These are phyloP conservation scores for Schizophyllum amplum DNA, from an alignment of 1,284 basidiomycete genomes.

Conservation along the genomic window DNA sequence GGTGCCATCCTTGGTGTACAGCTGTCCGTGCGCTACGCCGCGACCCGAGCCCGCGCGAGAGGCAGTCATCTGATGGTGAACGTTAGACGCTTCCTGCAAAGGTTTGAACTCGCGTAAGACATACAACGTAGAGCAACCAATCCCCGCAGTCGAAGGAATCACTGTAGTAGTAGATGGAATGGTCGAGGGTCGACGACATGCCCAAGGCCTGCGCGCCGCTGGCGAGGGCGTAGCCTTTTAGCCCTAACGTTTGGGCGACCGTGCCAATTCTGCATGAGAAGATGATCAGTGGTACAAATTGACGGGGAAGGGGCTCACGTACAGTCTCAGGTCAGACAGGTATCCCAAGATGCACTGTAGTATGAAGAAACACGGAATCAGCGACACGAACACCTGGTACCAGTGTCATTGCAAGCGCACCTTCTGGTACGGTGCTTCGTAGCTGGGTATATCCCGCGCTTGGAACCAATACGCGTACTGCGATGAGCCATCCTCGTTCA, in stretches of 20 bases:
- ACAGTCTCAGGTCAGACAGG: conserved; percentile 82
- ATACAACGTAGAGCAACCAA: conserved; percentile 75
- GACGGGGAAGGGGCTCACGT: conserved; percentile 16
- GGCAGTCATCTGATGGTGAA: conserved; percentile 44
- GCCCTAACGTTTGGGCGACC: conserved; percentile 55
- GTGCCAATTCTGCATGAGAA: conserved; percentile 58
- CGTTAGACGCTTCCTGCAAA: too few species aligned
- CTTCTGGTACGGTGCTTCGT: conserved; percentile 73
- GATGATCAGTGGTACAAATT: conserved; percentile 1
- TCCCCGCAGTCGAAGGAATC: conserved; percentile 71
- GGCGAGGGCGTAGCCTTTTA: conserved; percentile 37
- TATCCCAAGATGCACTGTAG: conserved; percentile 79
- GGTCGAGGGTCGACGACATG: conserved; percentile 59
- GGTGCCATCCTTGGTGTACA: conserved; percentile 66
- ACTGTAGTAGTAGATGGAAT: conserved; percentile 59
- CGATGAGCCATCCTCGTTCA: conserved; percentile 37
- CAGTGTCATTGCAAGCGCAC: conserved; percentile 28
- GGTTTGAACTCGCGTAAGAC: conserved; percentile 22
- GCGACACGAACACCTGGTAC: too few species aligned
- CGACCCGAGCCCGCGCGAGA: conserved; percentile 66
- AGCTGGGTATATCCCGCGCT: conserved; percentile 57
- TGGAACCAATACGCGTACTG: conserved; percentile 77
- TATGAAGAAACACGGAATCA: too few species aligned
- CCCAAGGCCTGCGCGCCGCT: not conserved
- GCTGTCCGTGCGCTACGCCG: conserved; percentile 68